These are phyloP conservation scores for Geosmithia morbida DNA, from an alignment of 2,329 filamentous ascomycete genomes.

Conservation along the genomic window DNA sequence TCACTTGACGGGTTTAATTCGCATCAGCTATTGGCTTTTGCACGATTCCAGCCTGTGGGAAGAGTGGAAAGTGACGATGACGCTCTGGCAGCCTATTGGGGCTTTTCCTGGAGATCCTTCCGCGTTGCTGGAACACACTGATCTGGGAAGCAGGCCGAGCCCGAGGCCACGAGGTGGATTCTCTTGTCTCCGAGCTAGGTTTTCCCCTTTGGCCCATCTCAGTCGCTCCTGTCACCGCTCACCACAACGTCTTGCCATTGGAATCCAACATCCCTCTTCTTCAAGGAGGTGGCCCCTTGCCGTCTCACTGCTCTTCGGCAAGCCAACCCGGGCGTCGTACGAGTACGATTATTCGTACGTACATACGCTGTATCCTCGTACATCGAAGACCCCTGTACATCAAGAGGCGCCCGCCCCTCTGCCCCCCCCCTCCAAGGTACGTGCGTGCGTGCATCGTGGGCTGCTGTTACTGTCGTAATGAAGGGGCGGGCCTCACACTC, in stretches of 20 bases:
- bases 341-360: background rate
- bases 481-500: background rate
- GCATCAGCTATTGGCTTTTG: background rate
- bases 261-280: no score
- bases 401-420: background rate
- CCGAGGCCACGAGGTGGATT: background rate
- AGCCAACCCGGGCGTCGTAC: background rate
- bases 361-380: background rate
- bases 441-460: background rate
- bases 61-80: slow-evolving; percentile 1
- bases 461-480: background rate
- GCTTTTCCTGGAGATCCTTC: background rate
- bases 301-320: background rate
- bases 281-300: background rate
- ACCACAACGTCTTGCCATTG: no score
- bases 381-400: background rate
- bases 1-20: slow-evolving; percentile 1
- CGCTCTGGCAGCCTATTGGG: background rate
- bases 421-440: background rate
- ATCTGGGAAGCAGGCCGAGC: background rate
- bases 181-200: background rate
- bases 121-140: background rate
- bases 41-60: background rate
- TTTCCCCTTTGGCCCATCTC: no score
- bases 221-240: no score